phyloP scores from a whole-genome alignment of 2,329 filamentous ascomycete species.

The Fusarium armeniacum region DNA sequence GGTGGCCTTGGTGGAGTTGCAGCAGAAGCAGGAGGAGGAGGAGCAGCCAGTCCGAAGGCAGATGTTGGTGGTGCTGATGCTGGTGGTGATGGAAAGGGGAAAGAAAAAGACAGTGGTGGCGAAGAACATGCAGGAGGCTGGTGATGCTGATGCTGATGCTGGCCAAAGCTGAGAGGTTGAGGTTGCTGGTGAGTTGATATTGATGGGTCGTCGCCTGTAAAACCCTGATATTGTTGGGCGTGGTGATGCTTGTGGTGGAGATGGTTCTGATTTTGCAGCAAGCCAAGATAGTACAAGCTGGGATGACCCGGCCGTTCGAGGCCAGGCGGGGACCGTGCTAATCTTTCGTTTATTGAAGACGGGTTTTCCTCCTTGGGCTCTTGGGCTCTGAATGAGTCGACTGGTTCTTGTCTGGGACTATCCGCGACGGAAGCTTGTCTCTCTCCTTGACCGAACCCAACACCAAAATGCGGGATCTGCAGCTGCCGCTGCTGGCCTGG shows the following conservation, averaged over 20 bases:
- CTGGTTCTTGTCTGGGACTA: conserved; percentile 32
- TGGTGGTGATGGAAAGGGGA: conserved; percentile 29
- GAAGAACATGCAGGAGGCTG: conserved; percentile 33
- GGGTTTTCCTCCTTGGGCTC: conserved; percentile 27
- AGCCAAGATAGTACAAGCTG: conserved; percentile 39
- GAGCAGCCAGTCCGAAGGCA: conserved; percentile 34
- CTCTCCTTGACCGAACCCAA: conserved; percentile 49
- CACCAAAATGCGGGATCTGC: conserved; percentile 47
- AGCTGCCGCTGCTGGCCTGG: conserved; percentile 44
- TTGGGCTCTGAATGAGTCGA: conserved; percentile 13
- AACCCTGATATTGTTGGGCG: conserved; percentile 33
- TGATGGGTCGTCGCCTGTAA: conserved; percentile 29
- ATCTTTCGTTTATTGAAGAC: conserved; percentile 30
- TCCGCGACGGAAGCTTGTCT: conserved; percentile 41
- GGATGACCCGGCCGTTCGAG: conserved; percentile 33
- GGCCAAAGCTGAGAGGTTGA: conserved; percentile 28
- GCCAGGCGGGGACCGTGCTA: conserved; percentile 34
- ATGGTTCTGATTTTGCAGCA: conserved; percentile 41
- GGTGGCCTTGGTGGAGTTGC: conserved; percentile 41
- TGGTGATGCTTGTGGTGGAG: conserved; percentile 27
- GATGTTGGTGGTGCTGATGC: conserved; percentile 40
- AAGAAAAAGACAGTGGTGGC: conserved; percentile 33
- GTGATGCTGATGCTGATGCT: conserved; percentile 32
- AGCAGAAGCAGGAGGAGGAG: conserved; percentile 41
- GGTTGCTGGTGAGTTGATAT: conserved; percentile 29